A percentile compares a stretch with the other conserved stretches of the same genome.
These are phyloP conservation scores for Crithidia brevicula DNA, from an alignment of 208 protist genomes.

Conservation along the genomic window DNA sequence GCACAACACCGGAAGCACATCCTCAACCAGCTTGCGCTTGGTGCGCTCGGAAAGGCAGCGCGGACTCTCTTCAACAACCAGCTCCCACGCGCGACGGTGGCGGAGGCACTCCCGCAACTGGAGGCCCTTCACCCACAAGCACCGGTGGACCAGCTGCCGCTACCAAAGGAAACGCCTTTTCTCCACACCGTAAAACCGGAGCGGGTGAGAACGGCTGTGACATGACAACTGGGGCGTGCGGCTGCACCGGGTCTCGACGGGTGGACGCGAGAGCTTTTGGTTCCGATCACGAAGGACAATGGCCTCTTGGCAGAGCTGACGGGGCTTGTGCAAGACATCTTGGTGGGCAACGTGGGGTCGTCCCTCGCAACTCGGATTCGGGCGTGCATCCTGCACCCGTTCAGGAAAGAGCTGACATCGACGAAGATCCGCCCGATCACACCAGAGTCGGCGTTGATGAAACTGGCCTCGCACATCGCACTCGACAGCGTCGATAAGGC, in stretches of 20 bases:
- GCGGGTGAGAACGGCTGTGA: slow-evolving; percentile 6
- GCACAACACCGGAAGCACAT: slow-evolving; percentile 1
- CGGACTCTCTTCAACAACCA: slow-evolving; percentile 9
- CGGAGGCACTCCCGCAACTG: background rate
- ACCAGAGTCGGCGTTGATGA: slow-evolving; percentile 35
- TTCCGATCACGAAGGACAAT: slow-evolving; percentile 19
- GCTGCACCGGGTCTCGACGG: slow-evolving; percentile 31
- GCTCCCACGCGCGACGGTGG: background rate
- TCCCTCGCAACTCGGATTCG: slow-evolving; percentile 23
- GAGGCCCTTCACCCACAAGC: slow-evolving; percentile 19
- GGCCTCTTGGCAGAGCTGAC: slow-evolving; percentile 20
- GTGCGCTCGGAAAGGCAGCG: slow-evolving; percentile 25
- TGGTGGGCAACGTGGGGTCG: slow-evolving; percentile 15
- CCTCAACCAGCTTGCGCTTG: slow-evolving; percentile 11
- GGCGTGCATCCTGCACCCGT: slow-evolving; percentile 26
- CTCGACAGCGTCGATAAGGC: slow-evolving; percentile 9
- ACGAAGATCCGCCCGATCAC: slow-evolving; percentile 36
- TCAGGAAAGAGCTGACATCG: slow-evolving; percentile 16
- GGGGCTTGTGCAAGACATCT: slow-evolving; percentile 26
- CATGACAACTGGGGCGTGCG: slow-evolving; percentile 14
- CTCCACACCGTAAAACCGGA: slow-evolving; percentile 1
- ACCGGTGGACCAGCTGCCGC: background rate
- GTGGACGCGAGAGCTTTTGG: slow-evolving; percentile 37
- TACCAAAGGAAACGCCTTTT: background rate
- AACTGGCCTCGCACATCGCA: slow-evolving; percentile 29